Evolutionary conservation across 1,139 yeast species (phyloP).

Genomic region (Geotrichum cucujoidarum): DNA sequence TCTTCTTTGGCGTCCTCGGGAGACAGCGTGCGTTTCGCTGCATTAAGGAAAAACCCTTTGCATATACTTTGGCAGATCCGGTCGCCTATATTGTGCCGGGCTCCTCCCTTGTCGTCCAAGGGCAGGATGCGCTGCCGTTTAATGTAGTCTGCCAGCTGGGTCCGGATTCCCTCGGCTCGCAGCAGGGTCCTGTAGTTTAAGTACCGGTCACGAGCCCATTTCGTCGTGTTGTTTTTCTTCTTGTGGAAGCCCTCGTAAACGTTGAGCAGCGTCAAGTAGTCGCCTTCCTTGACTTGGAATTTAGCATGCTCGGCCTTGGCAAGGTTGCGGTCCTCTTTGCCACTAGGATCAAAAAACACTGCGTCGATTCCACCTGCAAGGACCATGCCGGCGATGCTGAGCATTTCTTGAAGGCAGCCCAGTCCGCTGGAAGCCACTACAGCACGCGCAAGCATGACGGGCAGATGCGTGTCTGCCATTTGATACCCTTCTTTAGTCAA

Average conservation of each 20-base stretch:
- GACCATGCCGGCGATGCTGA: slow-evolving; percentile 72
- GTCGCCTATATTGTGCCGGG: slow-evolving; percentile 11
- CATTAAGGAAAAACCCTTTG: slow-evolving; percentile 22
- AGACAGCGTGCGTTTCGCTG: slow-evolving; percentile 19
- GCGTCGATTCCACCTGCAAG: slow-evolving; percentile 69
- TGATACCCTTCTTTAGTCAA: slow-evolving; percentile 64
- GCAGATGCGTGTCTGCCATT: slow-evolving; percentile 57
- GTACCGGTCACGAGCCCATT: slow-evolving; percentile 79
- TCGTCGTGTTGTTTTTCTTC: slow-evolving; percentile 35
- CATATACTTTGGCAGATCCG: slow-evolving; percentile 20
- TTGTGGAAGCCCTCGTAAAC: slow-evolving; percentile 63
- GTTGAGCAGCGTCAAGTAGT: slow-evolving; percentile 74
- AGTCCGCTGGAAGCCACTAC: slow-evolving; percentile 20
- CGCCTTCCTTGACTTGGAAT: slow-evolving; percentile 82
- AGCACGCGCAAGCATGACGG: slow-evolving; percentile 22
- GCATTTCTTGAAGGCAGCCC: slow-evolving; percentile 68
- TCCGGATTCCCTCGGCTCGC: slow-evolving; percentile 43
- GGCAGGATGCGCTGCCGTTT: slow-evolving; percentile 10
- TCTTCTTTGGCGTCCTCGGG: slow-evolving; percentile 8
- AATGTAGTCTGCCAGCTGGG: slow-evolving; percentile 17
- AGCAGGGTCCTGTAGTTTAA: slow-evolving; percentile 66
- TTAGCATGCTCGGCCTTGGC: slow-evolving; percentile 45
- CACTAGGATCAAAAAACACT: slow-evolving; percentile 72
- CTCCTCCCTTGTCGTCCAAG: background rate
- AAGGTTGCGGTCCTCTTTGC: slow-evolving; percentile 69